Percentiles rank a stretch among this genome's conserved stretches.
Evolutionary conservation across 2,329 filamentous ascomycete species (phyloP).

Genomic region (Penicillium sp.): DNA sequence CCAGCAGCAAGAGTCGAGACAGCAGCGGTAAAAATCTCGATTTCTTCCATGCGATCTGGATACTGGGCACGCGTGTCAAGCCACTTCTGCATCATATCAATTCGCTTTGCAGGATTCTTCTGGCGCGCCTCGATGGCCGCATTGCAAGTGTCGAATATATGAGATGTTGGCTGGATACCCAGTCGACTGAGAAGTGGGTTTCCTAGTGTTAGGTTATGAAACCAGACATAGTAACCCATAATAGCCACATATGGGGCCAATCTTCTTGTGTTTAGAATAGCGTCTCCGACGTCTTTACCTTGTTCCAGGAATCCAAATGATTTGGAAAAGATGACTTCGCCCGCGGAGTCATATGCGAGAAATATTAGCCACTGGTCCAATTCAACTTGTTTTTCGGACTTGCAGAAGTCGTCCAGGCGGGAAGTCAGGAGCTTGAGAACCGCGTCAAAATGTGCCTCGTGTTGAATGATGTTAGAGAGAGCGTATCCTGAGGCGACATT

Average conservation of each 20-base stretch:
- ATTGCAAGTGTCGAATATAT: constrained; percentile 41
- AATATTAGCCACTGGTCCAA: constrained; percentile 46
- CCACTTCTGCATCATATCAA: constrained; percentile 43
- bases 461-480: constrained; percentile 33
- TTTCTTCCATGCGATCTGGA: constrained; percentile 35
- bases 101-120: constrained; percentile 30
- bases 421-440: constrained; percentile 28
- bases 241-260: constrained; percentile 34
- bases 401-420: constrained; percentile 29
- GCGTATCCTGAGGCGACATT: constrained; percentile 32
- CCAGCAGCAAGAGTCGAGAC: constrained; percentile 41
- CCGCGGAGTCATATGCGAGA: constrained; percentile 38
- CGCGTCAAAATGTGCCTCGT: constrained; percentile 29
- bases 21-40: constrained; percentile 36
- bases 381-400: constrained; percentile 26
- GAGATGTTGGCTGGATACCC: constrained; percentile 36
- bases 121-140: constrained; percentile 33
- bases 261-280: constrained; percentile 35
- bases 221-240: constrained; percentile 36
- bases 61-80: constrained; percentile 30
- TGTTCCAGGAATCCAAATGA: constrained; percentile 36
- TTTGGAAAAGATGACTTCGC: constrained; percentile 38
- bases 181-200: constrained; percentile 42
- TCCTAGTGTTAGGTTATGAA: constrained; percentile 37
- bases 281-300: constrained; percentile 36